phyloP scores from a whole-genome alignment of 1,284 basidiomycete genomes.

The Apiotrichum akiyoshidainum region DNA sequence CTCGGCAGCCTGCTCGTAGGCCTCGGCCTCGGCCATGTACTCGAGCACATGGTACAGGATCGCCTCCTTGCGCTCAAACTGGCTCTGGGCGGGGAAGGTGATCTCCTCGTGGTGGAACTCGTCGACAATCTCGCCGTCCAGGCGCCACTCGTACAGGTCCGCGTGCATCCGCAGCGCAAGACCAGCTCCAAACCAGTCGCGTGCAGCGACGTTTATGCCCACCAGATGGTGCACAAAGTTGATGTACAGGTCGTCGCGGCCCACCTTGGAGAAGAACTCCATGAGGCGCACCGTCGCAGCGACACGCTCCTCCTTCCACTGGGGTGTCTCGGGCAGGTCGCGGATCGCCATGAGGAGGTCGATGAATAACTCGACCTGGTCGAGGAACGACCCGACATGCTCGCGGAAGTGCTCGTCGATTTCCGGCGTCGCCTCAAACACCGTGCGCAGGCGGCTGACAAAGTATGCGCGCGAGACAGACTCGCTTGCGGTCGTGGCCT shows the following conservation, averaged over 20 bases:
- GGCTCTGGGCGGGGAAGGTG: constrained; percentile 82
- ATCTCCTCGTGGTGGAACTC: constrained; percentile 72
- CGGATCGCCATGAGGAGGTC: constrained; percentile 86
- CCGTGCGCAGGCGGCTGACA: constrained; percentile 80
- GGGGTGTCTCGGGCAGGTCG: constrained; percentile 89
- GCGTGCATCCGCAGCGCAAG: constrained; percentile 89
- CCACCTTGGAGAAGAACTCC: constrained; percentile 83
- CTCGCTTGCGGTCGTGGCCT: constrained; percentile 21
- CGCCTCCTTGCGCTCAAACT: constrained; percentile 91
- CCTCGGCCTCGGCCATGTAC: constrained; percentile 88
- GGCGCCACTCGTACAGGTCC: constrained; percentile 86
- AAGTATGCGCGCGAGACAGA: constrained; percentile 85
- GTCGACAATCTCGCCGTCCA: constrained; percentile 66
- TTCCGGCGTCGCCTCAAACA: constrained; percentile 73
- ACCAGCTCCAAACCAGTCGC: constrained; percentile 88
- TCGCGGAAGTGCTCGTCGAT: constrained; percentile 75
- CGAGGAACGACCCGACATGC: constrained; percentile 76
- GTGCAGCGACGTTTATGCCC: constrained; percentile 76
- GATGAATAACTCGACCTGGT: constrained; percentile 88
- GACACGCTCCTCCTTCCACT: constrained; percentile 88
- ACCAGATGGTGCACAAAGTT: constrained; percentile 93
- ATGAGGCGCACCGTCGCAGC: constrained; percentile 88
- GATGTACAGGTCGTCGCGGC: constrained; percentile 83
- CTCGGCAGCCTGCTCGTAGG: constrained; percentile 90
- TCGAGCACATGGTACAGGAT: constrained; percentile 79